These are phyloP conservation scores for Xylaria venustula DNA, from an alignment of 495 filamentous ascomycete genomes.

Conservation along the genomic window DNA sequence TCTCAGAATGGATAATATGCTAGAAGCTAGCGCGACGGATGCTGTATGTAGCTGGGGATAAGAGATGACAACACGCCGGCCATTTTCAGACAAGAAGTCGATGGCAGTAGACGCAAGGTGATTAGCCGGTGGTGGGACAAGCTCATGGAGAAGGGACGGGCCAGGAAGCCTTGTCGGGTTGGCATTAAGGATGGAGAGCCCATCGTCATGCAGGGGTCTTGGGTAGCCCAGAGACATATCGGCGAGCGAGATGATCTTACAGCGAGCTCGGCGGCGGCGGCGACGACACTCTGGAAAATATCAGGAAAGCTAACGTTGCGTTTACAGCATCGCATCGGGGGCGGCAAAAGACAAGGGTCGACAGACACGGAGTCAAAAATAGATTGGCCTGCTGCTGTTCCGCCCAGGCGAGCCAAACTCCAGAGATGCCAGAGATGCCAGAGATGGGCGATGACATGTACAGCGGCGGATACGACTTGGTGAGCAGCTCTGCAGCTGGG, in stretches of 20 bases:
- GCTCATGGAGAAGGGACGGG: constrained; percentile 64
- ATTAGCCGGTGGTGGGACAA: constrained; percentile 40
- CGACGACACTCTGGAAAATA: neutral
- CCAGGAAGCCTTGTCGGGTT: constrained; percentile 54
- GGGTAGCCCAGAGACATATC: neutral
- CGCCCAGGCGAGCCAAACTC: too few relatives aligned
- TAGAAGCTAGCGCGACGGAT: constrained; percentile 52
- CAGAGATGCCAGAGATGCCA: too few relatives aligned
- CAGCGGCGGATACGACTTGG: neutral
- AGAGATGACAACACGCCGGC: constrained; percentile 43
- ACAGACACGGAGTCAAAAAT: neutral
- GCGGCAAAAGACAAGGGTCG: neutral
- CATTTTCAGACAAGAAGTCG: constrained; percentile 56
- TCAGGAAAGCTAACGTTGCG: neutral
- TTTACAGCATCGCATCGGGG: neutral
- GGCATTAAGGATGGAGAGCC: constrained; percentile 63
- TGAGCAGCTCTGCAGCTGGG: neutral
- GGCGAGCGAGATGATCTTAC: neutral
- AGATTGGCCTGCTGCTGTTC: too few relatives aligned
- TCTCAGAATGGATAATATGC: constrained; percentile 38
- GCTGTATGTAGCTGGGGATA: constrained; percentile 59
- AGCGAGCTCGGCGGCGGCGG: neutral
- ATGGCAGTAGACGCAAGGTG: constrained; percentile 45
- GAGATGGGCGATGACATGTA: neutral
- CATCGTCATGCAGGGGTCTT: constrained; percentile 11